Conservation (phyloP, 768 basidiomycete genomes). For the Hygrocybe coccinea region DNA sequence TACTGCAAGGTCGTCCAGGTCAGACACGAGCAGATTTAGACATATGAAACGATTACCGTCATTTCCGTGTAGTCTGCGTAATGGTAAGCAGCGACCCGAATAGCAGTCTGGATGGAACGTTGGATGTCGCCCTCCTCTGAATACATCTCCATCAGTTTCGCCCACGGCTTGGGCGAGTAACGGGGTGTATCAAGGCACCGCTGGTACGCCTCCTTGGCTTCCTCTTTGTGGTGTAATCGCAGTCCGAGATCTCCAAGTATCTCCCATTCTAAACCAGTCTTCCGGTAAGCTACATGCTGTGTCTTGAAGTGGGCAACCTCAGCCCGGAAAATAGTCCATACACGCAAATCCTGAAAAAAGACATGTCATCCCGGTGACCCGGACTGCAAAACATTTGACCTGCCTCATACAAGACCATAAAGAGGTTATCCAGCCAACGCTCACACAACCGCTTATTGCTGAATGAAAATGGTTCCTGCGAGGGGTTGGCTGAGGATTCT, state of each 20-base stretch:
- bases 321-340: constrained; percentile 98
- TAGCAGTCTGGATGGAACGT: constrained; percentile 84
- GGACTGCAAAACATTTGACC: constrained; percentile 16
- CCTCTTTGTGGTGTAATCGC: constrained; percentile 95
- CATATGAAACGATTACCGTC: constrained; percentile 47
- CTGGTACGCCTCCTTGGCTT: constrained; percentile 97
- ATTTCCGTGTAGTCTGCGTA: constrained; percentile 86
- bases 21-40: neutral
- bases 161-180: constrained; percentile 91
- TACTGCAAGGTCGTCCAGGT: constrained; percentile 46
- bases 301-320: constrained; percentile 99
- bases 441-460: constrained; percentile 96
- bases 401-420: constrained; percentile 98
- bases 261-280: constrained; percentile 97
- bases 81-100: constrained; percentile 90
- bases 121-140: constrained; percentile 95
- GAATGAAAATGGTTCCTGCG: constrained; percentile 77
- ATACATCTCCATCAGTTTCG: constrained; percentile 91
- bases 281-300: constrained; percentile 95
- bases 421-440: constrained; percentile 95
- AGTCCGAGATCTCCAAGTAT: constrained; percentile 91
- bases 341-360: constrained; percentile 74
- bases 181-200: constrained; percentile 82
- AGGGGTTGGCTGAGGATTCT: constrained; percentile 31
- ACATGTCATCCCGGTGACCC: constrained; percentile 8